A percentile compares a stretch with the other conserved stretches of the same genome.
Evolutionary conservation across 106 monocot species (phyloP).

Genomic region (Triglochin maritima): DNA sequence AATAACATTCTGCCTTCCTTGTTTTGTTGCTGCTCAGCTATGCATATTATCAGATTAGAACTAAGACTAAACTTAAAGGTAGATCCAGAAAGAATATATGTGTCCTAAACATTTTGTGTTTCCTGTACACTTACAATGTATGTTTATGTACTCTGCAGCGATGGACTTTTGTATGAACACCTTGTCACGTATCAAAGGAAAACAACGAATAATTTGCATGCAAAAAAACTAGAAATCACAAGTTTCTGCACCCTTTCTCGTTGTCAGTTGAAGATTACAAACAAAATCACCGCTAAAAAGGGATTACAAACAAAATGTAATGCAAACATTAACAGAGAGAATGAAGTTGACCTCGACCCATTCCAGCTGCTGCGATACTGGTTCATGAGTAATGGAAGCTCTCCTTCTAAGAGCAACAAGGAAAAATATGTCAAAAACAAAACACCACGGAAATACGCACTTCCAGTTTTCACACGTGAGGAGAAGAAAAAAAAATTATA

Average conservation of each 20-base stretch:
- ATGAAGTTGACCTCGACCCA: not conserved
- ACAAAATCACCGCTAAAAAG: not conserved
- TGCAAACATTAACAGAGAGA: not conserved
- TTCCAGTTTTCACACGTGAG: too few species aligned
- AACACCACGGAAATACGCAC: not conserved
- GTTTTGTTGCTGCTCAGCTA: too few species aligned
- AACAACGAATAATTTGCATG: not conserved
- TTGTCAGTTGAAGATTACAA: too few species aligned
- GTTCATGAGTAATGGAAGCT: not conserved
- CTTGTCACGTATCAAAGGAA: not conserved
- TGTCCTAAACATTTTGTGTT: too few species aligned
- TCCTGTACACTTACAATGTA: too few species aligned
- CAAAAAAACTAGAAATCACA: not conserved
- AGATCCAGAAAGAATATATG: too few species aligned
- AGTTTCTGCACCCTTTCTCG: too few species aligned
- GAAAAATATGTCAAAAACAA: not conserved
- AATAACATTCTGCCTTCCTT: too few species aligned
- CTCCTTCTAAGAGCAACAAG: not conserved
- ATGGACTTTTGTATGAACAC: too few species aligned
- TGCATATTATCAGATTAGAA: too few species aligned
- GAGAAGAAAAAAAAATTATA: not conserved
- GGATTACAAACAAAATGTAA: not conserved
- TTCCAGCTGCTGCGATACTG: not conserved
- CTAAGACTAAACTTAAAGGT: too few species aligned
- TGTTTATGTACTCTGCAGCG: too few species aligned